phyloP scores from a whole-genome alignment of 78 protist species.

The Capsaspora owczarzaki region DNA sequence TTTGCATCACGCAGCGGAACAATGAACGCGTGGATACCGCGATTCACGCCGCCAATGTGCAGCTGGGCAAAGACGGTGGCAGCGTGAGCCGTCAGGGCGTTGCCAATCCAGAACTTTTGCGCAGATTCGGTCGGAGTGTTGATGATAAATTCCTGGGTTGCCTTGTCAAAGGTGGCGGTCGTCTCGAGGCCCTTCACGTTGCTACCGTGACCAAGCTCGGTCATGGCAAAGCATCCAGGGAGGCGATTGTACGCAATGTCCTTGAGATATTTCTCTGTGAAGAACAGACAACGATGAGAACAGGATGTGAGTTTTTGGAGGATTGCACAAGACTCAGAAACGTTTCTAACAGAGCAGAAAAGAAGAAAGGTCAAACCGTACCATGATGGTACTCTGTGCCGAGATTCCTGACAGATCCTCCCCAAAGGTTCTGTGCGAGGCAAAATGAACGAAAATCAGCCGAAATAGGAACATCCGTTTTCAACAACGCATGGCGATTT shows the following conservation, averaged over 20 bases:
- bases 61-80: conserved; percentile 48
- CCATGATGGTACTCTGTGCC: conserved; percentile 22
- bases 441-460: not conserved
- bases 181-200: conserved; percentile 26
- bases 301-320: no score
- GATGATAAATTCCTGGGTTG: conserved; percentile 51
- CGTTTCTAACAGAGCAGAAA: no score
- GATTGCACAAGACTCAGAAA: no score
- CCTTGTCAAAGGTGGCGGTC: conserved; percentile 20
- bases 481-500: no score
- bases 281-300: not conserved
- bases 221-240: conserved; percentile 67
- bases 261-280: conserved; percentile 22
- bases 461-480: no score
- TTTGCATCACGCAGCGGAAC: conserved; percentile 42
- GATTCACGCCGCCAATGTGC: not conserved
- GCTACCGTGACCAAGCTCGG: conserved; percentile 28
- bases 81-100: not conserved
- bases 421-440: not conserved
- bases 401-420: not conserved
- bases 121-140: conserved; percentile 57
- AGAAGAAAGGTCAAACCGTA: not conserved
- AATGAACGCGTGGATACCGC: conserved; percentile 50
- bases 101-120: conserved; percentile 53
- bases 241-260: conserved; percentile 9